Percentiles rank a stretch among this genome's conserved stretches.
Conservation (phyloP, 495 filamentous ascomycete genomes). For the Hypoxylon cercidicola region DNA sequence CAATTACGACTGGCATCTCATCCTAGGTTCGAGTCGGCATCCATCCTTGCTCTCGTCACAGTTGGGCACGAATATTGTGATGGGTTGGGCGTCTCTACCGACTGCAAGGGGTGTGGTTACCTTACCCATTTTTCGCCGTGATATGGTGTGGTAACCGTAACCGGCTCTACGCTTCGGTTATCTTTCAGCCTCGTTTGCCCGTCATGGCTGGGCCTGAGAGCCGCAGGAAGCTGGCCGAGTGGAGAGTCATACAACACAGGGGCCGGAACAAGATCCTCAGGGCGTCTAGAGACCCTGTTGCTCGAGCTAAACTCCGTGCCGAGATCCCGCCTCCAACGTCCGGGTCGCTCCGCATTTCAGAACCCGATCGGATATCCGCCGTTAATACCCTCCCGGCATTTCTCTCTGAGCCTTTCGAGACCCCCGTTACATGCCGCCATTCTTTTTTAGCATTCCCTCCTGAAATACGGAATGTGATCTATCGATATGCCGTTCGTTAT, state of each 20-base stretch:
- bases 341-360: slow-evolving; percentile 30
- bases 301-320: slow-evolving; percentile 31
- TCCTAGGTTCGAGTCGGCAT: not conserved
- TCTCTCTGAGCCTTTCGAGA: slow-evolving; percentile 19
- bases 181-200: not conserved
- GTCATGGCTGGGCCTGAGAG: slow-evolving; percentile 27
- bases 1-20: slow-evolving; percentile 12
- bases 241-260: slow-evolving; percentile 37
- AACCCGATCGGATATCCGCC: slow-evolving; percentile 33
- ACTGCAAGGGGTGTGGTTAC: slow-evolving; percentile 15
- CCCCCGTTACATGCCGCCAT: not conserved
- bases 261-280: slow-evolving; percentile 41
- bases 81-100: slow-evolving; percentile 8
- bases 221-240: slow-evolving; percentile 30
- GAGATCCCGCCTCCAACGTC: slow-evolving; percentile 36
- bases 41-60: slow-evolving; percentile 1
- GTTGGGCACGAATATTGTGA: slow-evolving; percentile 25
- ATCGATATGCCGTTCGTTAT: slow-evolving; percentile 40
- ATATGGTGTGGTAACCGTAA: slow-evolving; percentile 17
- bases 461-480: slow-evolving; percentile 50
- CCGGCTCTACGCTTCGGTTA: not conserved
- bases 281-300: slow-evolving; percentile 39
- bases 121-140: slow-evolving; percentile 20
- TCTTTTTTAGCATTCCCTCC: slow-evolving; percentile 45
- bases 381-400: slow-evolving; percentile 38